A percentile compares a stretch with the other conserved stretches of the same genome.
phyloP scores from a whole-genome alignment of 371 early-diverging fungal species.

The Zopfochytrium polystomum region DNA sequence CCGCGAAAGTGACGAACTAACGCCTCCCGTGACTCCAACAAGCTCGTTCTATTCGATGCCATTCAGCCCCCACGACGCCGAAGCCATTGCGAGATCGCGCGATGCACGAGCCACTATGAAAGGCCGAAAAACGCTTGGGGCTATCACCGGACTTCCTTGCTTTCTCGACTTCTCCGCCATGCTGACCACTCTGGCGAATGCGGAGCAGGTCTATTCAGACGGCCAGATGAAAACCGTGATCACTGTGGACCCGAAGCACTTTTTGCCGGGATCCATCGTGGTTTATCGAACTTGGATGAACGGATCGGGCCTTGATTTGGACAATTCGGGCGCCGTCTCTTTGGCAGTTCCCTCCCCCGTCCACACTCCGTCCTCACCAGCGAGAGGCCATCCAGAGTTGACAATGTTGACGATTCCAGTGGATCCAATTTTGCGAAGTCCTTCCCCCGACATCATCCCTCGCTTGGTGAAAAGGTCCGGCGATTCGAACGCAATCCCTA shows the following conservation, averaged over 20 bases:
- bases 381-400: slow-evolving; percentile 5
- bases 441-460: neutral
- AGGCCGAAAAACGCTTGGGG: slow-evolving; percentile 33
- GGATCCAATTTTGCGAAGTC: neutral
- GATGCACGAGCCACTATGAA: slow-evolving; percentile 14
- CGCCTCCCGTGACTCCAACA: neutral
- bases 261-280: slow-evolving; percentile 48
- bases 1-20: neutral
- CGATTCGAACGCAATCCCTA: neutral
- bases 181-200: slow-evolving; percentile 23
- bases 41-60: neutral
- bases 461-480: slow-evolving; percentile 4
- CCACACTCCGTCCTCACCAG: neutral
- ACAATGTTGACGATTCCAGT: slow-evolving; percentile 7
- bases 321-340: neutral
- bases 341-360: neutral
- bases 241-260: slow-evolving; percentile 29
- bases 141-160: slow-evolving; percentile 44
- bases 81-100: slow-evolving; percentile 22
- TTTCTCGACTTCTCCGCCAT: slow-evolving; percentile 34
- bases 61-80: slow-evolving; percentile 22
- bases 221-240: slow-evolving; percentile 35
- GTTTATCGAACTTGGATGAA: slow-evolving; percentile 49
- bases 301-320: slow-evolving; percentile 40
- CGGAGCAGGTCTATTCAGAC: neutral